Conservation (phyloP, 192 early-diverging fungal genomes). For the Rhizoclosmatium sp. region DNA sequence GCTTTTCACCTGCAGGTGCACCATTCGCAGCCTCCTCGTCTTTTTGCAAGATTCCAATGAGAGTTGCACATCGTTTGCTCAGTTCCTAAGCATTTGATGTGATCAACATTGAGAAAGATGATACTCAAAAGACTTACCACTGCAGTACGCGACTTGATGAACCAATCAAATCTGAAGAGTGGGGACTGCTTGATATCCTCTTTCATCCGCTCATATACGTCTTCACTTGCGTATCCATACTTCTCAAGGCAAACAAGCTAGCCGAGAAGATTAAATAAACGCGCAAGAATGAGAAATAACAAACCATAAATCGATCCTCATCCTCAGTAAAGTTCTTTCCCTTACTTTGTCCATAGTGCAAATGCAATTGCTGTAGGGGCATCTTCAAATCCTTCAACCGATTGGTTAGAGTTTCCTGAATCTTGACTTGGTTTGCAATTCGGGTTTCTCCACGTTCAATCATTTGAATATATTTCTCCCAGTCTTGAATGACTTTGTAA, state of each 20-base stretch:
- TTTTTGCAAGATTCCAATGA: constrained; percentile 40
- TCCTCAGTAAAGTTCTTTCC: constrained; percentile 95
- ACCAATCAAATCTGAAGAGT: constrained; percentile 97
- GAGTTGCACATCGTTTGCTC: constrained; percentile 23
- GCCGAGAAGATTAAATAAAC: neutral
- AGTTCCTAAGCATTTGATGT: constrained; percentile 23
- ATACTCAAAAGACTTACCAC: constrained; percentile 26
- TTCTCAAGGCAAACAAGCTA: constrained; percentile 85
- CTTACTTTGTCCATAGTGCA: constrained; percentile 87
- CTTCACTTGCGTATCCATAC: constrained; percentile 88
- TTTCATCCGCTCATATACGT: constrained; percentile 92
- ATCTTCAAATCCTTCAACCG: constrained; percentile 78
- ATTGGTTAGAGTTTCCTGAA: constrained; percentile 79
- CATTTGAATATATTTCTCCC: constrained; percentile 82
- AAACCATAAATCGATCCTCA: constrained; percentile 92
- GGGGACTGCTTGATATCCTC: constrained; percentile 82
- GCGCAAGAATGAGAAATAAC: constrained; percentile 1
- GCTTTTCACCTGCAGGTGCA: neutral
- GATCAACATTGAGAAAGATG: neutral
- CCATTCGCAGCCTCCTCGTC: constrained; percentile 38
- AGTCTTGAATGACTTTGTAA: constrained; percentile 88
- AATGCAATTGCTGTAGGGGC: constrained; percentile 88
- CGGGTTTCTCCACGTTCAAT: constrained; percentile 91
- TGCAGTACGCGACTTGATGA: constrained; percentile 92
- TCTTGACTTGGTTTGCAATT: constrained; percentile 79